These are phyloP conservation scores for Ganoderma resinaceum DNA, from an alignment of 1,284 basidiomycete species.

Conservation along the genomic window DNA sequence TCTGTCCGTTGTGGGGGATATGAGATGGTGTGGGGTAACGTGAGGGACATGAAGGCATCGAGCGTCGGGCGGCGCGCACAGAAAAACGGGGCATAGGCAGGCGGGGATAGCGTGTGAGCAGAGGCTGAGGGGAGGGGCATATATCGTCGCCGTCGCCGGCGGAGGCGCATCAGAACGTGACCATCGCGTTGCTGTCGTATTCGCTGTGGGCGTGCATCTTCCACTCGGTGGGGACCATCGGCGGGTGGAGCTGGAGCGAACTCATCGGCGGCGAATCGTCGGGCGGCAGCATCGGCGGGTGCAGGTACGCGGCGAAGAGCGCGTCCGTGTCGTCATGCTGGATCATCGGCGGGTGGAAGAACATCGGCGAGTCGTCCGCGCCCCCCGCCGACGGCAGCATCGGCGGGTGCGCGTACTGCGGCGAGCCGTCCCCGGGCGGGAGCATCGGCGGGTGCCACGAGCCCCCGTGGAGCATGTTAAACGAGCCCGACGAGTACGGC, in stretches of 20 bases:
- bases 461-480: constrained; percentile 55
- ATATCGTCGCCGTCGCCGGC: constrained; percentile 13
- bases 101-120: background rate
- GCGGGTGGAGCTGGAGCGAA: constrained; percentile 48
- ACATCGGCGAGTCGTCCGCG: constrained; percentile 54
- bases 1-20: constrained; percentile 28
- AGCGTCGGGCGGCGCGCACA: constrained; percentile 18
- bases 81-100: background rate
- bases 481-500: constrained; percentile 33
- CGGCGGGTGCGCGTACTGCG: constrained; percentile 64
- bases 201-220: constrained; percentile 36
- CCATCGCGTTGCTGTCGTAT: constrained; percentile 40
- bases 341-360: constrained; percentile 53
- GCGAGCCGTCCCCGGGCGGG: constrained; percentile 54
- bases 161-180: constrained; percentile 33
- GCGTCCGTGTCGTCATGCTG: constrained; percentile 49
- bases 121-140: constrained; percentile 19
- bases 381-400: constrained; percentile 56
- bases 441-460: constrained; percentile 81
- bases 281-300: constrained; percentile 61
- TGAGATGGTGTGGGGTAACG: constrained; percentile 11
- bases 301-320: constrained; percentile 60
- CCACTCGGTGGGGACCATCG: constrained; percentile 47
- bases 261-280: constrained; percentile 45
- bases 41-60: constrained; percentile 15